Evolutionary conservation across 495 filamentous ascomycete genomes (phyloP).

Genomic region (Neurospora sp.): DNA sequence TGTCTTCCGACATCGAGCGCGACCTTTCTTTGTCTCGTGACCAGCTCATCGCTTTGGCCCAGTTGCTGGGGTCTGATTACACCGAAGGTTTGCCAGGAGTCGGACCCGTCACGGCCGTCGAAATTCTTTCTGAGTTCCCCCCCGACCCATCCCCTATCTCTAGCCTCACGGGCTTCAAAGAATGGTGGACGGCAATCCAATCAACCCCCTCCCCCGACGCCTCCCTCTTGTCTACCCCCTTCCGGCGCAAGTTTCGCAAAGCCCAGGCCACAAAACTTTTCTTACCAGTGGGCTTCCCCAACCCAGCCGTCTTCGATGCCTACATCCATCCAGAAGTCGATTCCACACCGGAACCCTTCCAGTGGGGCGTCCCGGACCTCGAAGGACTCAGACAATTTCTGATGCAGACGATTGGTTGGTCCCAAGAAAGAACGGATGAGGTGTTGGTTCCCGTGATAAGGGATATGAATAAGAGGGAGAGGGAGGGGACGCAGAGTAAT

Average conservation of each 20-base stretch:
- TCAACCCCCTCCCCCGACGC: constrained; percentile 40
- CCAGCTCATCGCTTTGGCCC: constrained; percentile 78
- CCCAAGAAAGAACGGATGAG: constrained; percentile 81
- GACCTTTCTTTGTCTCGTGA: constrained; percentile 75
- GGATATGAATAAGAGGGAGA: constrained; percentile 81
- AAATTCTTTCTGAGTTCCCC: constrained; percentile 85
- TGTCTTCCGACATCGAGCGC: constrained; percentile 75
- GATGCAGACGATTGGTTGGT: constrained; percentile 92
- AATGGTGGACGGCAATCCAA: constrained; percentile 83
- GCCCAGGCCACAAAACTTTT: constrained; percentile 71
- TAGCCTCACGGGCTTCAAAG: constrained; percentile 54
- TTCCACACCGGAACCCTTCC: constrained; percentile 61
- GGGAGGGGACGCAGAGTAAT: constrained; percentile 89
- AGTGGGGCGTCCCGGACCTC: constrained; percentile 92
- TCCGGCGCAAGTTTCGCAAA: constrained; percentile 76
- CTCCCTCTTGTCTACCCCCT: constrained; percentile 28
- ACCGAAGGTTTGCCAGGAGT: constrained; percentile 84
- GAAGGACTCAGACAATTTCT: constrained; percentile 76
- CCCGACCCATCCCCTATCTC: constrained; percentile 14
- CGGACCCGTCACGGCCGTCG: constrained; percentile 85
- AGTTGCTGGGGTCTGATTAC: constrained; percentile 87
- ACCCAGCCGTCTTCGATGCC: constrained; percentile 56
- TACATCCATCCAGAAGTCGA: constrained; percentile 86
- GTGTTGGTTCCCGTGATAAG: constrained; percentile 86
- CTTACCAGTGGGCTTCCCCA: constrained; percentile 68